A percentile compares a stretch with the other conserved stretches of the same genome.
phyloP scores from a whole-genome alignment of 2,329 filamentous ascomycete species.

The Botryotinia globosa region DNA sequence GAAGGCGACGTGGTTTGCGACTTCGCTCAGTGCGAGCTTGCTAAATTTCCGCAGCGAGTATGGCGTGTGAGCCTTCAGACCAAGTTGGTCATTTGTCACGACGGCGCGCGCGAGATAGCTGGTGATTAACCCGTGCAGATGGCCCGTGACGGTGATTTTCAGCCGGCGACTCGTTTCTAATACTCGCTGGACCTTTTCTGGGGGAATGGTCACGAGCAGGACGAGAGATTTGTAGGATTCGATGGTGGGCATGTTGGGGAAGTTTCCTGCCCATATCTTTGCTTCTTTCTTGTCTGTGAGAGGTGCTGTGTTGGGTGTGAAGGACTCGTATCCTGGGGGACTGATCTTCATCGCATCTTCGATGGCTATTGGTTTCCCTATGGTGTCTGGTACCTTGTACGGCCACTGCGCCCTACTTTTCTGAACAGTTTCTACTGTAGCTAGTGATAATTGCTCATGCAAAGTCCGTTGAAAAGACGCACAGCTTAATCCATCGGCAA shows the following conservation, averaged over 20 bases:
- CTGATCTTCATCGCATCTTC: conserved; percentile 20
- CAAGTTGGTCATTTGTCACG: conserved; percentile 13
- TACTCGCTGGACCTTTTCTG: neutral
- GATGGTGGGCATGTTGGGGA: conserved; percentile 9
- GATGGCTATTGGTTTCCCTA: conserved; percentile 12
- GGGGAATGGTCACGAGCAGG: conserved; percentile 20
- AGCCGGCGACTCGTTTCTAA: conserved; percentile 17
- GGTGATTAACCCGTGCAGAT: conserved; percentile 29
- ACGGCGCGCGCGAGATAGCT: conserved; percentile 24
- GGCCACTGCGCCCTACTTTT: conserved; percentile 19
- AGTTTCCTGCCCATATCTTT: conserved; percentile 11
- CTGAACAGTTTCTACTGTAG: neutral
- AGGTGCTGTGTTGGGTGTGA: neutral
- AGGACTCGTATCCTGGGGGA: neutral
- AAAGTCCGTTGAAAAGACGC: conserved; percentile 28
- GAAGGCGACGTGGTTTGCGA: conserved; percentile 30
- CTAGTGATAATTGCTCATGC: conserved; percentile 21
- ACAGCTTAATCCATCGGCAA: conserved; percentile 28
- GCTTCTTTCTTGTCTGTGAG: neutral
- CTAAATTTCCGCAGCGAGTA: conserved; percentile 30
- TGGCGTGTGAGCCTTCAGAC: conserved; percentile 22
- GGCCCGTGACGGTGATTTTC: conserved; percentile 28
- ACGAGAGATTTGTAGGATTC: conserved; percentile 1
- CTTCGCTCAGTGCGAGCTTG: conserved; percentile 21
- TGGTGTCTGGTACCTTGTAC: conserved; percentile 11